Evolutionary conservation across 2,329 filamentous ascomycete genomes (phyloP), one percentile per base, ranked within the genome.

Genomic region (Neonectria coccinea): DNA sequence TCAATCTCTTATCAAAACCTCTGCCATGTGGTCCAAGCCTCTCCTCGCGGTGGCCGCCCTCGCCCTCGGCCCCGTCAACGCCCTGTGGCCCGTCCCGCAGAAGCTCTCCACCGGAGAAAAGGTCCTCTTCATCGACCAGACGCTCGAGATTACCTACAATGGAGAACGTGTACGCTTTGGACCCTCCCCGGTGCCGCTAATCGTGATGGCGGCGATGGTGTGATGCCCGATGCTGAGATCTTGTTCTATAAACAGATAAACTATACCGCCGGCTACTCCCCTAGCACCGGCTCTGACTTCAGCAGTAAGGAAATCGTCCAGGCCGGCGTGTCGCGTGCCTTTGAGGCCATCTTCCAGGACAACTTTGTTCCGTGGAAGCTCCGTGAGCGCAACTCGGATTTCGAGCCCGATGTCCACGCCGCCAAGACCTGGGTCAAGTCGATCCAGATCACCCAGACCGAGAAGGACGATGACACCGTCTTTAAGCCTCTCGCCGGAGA

Each of bases 341-440:
- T 89, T 67, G 78, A 84, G 25, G 86, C 85, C 62, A 88, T 95
- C 60, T 91, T 94, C 78, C 79, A 86, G 27, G 81, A 90, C 63
- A 88, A 87, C 70, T 89, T 94, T 66, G 86, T 93, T 16, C 92
- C 93, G 0, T 96, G 92, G 92, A 93, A 90, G 80, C 86, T 96
- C 59, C 85, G 91, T 67, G 84, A 86, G 25, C 86, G 90, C 36
- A 84, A 89, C 70, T 84, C 86, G 59, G 74, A 86, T 44, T 91
- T 88, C 67, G 91, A 95, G 77, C 92, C 93, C 1, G 75, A 81
- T 8, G 72, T 76, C 22, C 72, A 78, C 27, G 41, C 59, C 7
- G 70, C 72, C 55, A 82, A 85, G 70, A 83, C 76, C 4, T 85
- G 80, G 68, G 82, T 96, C 71, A 84, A 79, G 47, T 82, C 80